phyloP scores from a whole-genome alignment of 2,329 filamentous ascomycete genomes.

The Phialemonium atrogriseum region DNA sequence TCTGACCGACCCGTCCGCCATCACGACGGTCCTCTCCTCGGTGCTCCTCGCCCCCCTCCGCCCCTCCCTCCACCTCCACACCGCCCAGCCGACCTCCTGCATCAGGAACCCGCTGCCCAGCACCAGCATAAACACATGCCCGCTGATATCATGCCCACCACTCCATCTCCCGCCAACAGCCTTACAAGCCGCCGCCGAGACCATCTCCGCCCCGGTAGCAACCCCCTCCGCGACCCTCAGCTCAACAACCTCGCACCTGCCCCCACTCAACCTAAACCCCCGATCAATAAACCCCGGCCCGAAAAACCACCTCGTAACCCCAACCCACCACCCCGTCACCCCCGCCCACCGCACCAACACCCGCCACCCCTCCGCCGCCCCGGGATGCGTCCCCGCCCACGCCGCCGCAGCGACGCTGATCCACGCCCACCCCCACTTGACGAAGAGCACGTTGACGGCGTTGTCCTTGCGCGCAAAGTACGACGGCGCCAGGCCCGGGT shows the following conservation, averaged over 20 bases:
- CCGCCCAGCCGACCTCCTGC: constrained; percentile 65
- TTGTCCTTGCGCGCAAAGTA: constrained; percentile 96
- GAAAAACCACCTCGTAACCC: constrained; percentile 96
- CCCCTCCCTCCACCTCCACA: constrained; percentile 32
- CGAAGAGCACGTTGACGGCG: constrained; percentile 84
- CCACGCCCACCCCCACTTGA: constrained; percentile 95
- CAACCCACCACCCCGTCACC: constrained; percentile 71
- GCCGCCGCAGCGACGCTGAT: constrained; percentile 64
- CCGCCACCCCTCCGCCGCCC: constrained; percentile 27
- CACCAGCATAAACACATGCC: constrained; percentile 89
- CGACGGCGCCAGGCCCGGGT: constrained; percentile 49
- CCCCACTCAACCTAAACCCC: constrained; percentile 80
- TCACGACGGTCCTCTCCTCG: constrained; percentile 60
- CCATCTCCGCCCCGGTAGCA: constrained; percentile 31
- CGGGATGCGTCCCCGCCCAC: constrained; percentile 62
- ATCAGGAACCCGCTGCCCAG: constrained; percentile 73
- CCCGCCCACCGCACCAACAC: constrained; percentile 61
- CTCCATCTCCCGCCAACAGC: constrained; percentile 74
- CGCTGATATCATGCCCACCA: constrained; percentile 94
- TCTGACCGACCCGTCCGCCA: constrained; percentile 58
- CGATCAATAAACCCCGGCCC: constrained; percentile 85
- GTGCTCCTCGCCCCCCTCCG: constrained; percentile 27
- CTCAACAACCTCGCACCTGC: constrained; percentile 61
- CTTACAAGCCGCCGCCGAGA: constrained; percentile 75
- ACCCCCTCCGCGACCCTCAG: constrained; percentile 37